Percentiles rank a stretch among this genome's conserved stretches.
Evolutionary conservation across 768 basidiomycete genomes (phyloP).

Genomic region (Leccinum rimulosum): DNA sequence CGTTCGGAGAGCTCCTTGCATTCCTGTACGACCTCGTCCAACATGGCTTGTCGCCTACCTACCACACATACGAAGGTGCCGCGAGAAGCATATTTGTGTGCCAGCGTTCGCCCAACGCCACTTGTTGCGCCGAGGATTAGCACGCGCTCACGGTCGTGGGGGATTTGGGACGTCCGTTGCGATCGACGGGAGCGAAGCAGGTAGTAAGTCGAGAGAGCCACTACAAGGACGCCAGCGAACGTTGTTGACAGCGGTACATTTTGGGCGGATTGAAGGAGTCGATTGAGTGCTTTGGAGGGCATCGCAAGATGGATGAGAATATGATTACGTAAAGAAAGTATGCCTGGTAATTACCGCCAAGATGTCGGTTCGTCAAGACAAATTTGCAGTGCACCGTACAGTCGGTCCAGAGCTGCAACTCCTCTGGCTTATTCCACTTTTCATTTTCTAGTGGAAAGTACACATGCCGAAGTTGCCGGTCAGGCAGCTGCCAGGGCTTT

Average conservation of each 20-base stretch:
- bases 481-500: neutral
- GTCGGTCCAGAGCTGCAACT: neutral
- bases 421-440: neutral
- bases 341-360: too few species aligned
- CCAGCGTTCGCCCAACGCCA: conserved; percentile 75
- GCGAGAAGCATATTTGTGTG: conserved; percentile 65
- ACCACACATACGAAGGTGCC: conserved; percentile 77
- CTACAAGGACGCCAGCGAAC: conserved; percentile 11
- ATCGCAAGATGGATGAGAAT: neutral
- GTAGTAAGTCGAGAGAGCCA: conserved; percentile 18
- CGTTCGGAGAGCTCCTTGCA: conserved; percentile 38
- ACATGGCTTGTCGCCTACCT: conserved; percentile 54
- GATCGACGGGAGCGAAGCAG: conserved; percentile 16
- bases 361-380: too few species aligned
- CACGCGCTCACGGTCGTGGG: conserved; percentile 60
- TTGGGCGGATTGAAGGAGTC: conserved; percentile 2
- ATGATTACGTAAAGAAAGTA: neutral
- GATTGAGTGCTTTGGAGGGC: conserved; percentile 3
- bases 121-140: conserved; percentile 81
- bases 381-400: too few species aligned
- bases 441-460: neutral
- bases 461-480: neutral
- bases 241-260: conserved; percentile 7
- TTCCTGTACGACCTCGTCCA: conserved; percentile 61
- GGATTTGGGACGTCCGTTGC: conserved; percentile 37